These are phyloP conservation scores for Orbilia blumenaviensis DNA, from an alignment of 2,329 filamentous ascomycete genomes.

Conservation along the genomic window DNA sequence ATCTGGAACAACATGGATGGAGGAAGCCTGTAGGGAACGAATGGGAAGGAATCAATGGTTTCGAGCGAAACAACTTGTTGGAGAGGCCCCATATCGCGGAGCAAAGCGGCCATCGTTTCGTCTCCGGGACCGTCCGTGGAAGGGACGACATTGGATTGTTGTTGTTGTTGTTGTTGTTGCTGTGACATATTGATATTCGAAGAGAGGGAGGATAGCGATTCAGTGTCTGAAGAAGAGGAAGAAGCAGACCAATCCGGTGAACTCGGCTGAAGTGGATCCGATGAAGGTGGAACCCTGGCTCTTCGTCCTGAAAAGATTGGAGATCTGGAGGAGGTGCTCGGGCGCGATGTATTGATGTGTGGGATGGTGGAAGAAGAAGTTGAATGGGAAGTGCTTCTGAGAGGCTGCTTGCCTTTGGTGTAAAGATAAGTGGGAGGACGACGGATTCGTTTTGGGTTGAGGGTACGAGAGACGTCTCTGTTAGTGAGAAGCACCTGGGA, in stretches of 20 bases:
- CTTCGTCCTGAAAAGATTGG: background rate
- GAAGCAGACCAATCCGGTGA: slow-evolving; percentile 32
- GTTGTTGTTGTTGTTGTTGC: no score
- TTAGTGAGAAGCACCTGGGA: slow-evolving; percentile 40
- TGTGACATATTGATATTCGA: background rate
- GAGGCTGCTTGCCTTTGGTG: slow-evolving; percentile 43
- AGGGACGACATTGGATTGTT: background rate
- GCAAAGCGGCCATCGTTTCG: background rate
- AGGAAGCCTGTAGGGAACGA: background rate
- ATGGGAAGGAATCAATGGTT: slow-evolving; percentile 38
- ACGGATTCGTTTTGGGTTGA: slow-evolving; percentile 24
- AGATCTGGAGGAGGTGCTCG: background rate
- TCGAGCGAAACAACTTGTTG: slow-evolving; percentile 31
- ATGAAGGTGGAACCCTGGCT: background rate
- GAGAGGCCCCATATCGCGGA: background rate
- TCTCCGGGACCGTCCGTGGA: background rate
- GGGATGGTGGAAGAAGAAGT: background rate
- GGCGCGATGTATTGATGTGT: slow-evolving; percentile 4
- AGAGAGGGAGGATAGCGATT: background rate
- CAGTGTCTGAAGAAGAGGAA: slow-evolving; percentile 26
- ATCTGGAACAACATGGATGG: slow-evolving; percentile 9
- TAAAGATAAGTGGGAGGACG: slow-evolving; percentile 36
- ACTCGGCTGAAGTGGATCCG: background rate
- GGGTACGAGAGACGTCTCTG: slow-evolving; percentile 38
- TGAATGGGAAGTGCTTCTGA: slow-evolving; percentile 10